Evolutionary conservation across 805 yeast species (phyloP).

Genomic region (Yarrowia bubula): DNA sequence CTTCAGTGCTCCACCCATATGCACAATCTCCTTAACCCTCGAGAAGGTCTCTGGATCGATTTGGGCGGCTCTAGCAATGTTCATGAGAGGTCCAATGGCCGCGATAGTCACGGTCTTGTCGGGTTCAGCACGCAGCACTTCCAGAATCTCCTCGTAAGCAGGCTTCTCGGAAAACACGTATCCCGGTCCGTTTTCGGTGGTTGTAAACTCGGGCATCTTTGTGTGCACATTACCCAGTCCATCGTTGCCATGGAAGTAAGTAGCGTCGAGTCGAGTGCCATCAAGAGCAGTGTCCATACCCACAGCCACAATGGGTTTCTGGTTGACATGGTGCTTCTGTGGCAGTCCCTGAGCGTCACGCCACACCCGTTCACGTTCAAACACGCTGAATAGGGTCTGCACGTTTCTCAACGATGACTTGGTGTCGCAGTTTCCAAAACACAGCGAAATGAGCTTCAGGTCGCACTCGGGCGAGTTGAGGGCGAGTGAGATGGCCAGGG

Average conservation of each 20-base stretch:
- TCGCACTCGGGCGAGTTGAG: constrained; percentile 37
- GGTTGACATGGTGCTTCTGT: constrained; percentile 32
- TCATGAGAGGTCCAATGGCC: constrained; percentile 45
- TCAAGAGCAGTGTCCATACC: constrained; percentile 39
- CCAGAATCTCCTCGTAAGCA: constrained; percentile 41
- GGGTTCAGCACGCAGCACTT: constrained; percentile 40
- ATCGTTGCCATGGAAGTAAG: constrained; percentile 44
- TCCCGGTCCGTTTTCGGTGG: constrained; percentile 32
- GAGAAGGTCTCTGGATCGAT: constrained; percentile 41
- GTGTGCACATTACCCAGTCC: constrained; percentile 44
- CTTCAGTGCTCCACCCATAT: constrained; percentile 44
- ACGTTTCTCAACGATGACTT: constrained; percentile 40
- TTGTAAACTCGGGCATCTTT: constrained; percentile 40
- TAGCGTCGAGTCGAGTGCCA: constrained; percentile 40
- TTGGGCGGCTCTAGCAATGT: constrained; percentile 44
- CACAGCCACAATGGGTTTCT: constrained; percentile 39
- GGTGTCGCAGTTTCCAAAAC: constrained; percentile 44
- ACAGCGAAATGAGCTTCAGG: constrained; percentile 39
- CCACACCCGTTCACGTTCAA: constrained; percentile 37
- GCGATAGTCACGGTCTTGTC: constrained; percentile 41
- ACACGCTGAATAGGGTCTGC: constrained; percentile 40
- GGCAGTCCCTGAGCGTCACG: constrained; percentile 33
- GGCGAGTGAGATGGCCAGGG: constrained; percentile 43
- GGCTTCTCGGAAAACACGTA: constrained; percentile 37
- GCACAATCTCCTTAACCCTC: constrained; percentile 40